These are phyloP conservation scores for Cutaneotrichosporon cyanovorans DNA, from an alignment of 1,284 basidiomycete genomes.

Conservation along the genomic window DNA sequence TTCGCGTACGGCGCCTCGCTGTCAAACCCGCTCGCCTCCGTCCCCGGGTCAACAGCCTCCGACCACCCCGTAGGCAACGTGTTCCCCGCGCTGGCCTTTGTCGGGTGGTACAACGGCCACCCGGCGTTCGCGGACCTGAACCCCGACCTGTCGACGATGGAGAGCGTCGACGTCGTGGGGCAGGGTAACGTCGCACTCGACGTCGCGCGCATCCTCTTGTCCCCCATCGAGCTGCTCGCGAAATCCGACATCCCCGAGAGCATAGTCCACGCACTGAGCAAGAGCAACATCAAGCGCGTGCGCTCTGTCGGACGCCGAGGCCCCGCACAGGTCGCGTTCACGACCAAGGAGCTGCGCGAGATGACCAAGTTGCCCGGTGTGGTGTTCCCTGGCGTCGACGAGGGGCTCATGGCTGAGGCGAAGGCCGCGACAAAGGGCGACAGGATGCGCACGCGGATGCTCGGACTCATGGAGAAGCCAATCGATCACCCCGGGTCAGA, in stretches of 20 bases:
- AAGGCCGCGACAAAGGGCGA: slow-evolving; percentile 39
- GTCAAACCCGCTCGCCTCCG: slow-evolving; percentile 37
- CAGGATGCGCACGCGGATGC: slow-evolving; percentile 48
- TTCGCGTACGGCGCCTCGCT: slow-evolving; percentile 48
- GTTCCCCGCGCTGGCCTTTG: slow-evolving; percentile 72
- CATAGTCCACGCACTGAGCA: slow-evolving; percentile 63
- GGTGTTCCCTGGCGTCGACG: slow-evolving; percentile 39
- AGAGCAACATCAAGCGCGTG: slow-evolving; percentile 57
- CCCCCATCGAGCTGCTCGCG: slow-evolving; percentile 55
- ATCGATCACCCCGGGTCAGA: slow-evolving; percentile 1
- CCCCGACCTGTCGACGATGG: slow-evolving; percentile 52
- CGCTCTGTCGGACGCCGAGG: slow-evolving; percentile 80
- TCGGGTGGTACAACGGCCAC: slow-evolving; percentile 97
- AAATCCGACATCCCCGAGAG: slow-evolving; percentile 72
- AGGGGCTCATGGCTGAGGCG: slow-evolving; percentile 37
- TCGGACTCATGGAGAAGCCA: slow-evolving; percentile 46
- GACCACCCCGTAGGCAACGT: slow-evolving; percentile 52
- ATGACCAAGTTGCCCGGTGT: slow-evolving; percentile 70
- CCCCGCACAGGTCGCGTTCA: slow-evolving; percentile 83
- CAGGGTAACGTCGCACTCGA: slow-evolving; percentile 97
- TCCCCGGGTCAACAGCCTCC: slow-evolving; percentile 53
- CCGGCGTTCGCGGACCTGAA: slow-evolving; percentile 53
- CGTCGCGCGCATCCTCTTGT: slow-evolving; percentile 80
- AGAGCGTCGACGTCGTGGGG: slow-evolving; percentile 78
- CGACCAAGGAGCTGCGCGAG: slow-evolving; percentile 89